Evolutionary conservation across 805 yeast genomes (phyloP), one percentile per base, ranked within the genome.

Genomic region (Sugiyamaella mastotermitis): DNA sequence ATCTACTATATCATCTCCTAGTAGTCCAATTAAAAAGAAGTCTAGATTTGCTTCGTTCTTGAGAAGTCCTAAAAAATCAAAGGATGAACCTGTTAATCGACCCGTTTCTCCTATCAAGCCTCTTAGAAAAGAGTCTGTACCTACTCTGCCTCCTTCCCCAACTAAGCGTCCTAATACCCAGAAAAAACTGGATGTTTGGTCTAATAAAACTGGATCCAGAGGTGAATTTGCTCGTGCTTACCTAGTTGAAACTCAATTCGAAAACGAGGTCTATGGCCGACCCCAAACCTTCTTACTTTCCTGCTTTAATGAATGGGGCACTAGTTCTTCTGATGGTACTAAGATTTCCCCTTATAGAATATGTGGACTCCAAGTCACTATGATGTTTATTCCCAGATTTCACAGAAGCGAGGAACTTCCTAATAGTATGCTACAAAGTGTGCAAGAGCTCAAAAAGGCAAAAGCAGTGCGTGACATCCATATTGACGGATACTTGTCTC

Each of bases 251-350:
- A 69, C 71, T 15, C 76, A 74, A 41, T 73, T 72, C 48, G 78
- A 79, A 50, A 58, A 68, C 17, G 70, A 68, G 23, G 65, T 83
- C 30, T 73, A 70, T 15, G 82, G 85, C 13, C 58, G 63, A 37
- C 66, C 78, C 0, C 63, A 65, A 36, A 67, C 65, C 35, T 76
- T 77, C 55, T 69, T 70, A 34, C 53, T 85, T 31, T 73, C 79
- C 10, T 71, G 86, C 46, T 77, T 74, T 57, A 87, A 87, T 54
- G 95, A 86, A 57, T 90, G 97, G 97, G 82, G 72, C 33, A 39
- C 51, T 61, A 47, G 54, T 59, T 17, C 15, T 4, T 27, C 40
- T 7, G 25, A 32, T 8, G 27, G 38, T 11, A 16, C 21, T 2
- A 42, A 36, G 30, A 34, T 42, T 9, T 38, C 43, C 14, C 55